Base-by-base conservation (phyloP, 2,329 filamentous ascomycete species). In the Gaeumannomyces sp. region DNA sequence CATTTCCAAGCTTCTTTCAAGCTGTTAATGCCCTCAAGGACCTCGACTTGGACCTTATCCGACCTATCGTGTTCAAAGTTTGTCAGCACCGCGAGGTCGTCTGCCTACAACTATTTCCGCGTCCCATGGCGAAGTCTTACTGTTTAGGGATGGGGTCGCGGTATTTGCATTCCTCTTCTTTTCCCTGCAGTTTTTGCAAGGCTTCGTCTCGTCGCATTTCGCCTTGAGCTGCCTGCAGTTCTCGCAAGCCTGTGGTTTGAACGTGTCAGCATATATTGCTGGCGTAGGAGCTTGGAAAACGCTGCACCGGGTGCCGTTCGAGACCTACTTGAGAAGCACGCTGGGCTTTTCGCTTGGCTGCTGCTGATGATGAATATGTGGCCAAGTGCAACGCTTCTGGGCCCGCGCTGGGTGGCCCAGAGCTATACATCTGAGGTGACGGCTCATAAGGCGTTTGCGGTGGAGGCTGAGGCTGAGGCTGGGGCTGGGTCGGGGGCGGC, bases 81-180 rank as follows among this genome's bases (percentile, higher is more conserved):
- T n/a, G 69, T 80, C 33, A 70, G 70, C 63, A 64, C 22, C 7
- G 19, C 45, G 22, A 22, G 45, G 10, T n/a, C 13, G 8, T 7
- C 22, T 6, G 45, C 2, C 6, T 10, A 53, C 19, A 22, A 45
- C 19, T 8, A 22, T 22, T 22, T n/a, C 6, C 22, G 45, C 45
- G 45, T 53, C 22, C 45, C 8, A 45, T 35, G n/a, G 25, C 38
- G 7, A 27, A 63, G 53, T 80, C 89, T 75, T 82, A 96, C 91
- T 96, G 94, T 73, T 96, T 95, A 22, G 92, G 92, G 28, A 92
- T 90, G 7, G 95, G 90, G 72, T 97, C 93, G 69, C 93, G 88
- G 76, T 97, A 98, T 75, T 91, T 89, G 79, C 92, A 99, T 64
- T 88, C 83, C 38, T 83, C 69, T 85, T 88, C 74, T 96, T 96